Evolutionary conservation across 2,329 filamentous ascomycete genomes (phyloP).

Genomic region (Huntiella decipiens): DNA sequence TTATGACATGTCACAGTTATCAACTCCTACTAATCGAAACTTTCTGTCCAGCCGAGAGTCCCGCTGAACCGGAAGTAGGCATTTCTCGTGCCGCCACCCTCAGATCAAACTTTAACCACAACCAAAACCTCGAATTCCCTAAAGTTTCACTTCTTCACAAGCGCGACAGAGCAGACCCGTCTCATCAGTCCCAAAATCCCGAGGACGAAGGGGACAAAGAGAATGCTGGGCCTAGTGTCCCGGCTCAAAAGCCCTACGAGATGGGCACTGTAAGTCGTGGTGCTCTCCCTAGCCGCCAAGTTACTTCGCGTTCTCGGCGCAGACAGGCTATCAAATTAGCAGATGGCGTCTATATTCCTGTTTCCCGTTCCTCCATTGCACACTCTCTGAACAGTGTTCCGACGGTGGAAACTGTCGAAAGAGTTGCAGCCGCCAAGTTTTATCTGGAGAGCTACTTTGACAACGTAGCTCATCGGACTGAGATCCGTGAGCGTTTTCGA

Average conservation of each 20-base stretch:
- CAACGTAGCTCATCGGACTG: conserved; percentile 35
- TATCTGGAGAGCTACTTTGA: conserved; percentile 76
- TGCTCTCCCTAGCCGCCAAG: background rate
- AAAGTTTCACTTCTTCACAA: background rate
- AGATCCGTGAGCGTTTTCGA: conserved; percentile 16
- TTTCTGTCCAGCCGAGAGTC: background rate
- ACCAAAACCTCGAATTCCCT: background rate
- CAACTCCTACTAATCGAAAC: background rate
- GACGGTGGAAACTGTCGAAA: conserved; percentile 47
- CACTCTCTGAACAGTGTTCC: conserved; percentile 13
- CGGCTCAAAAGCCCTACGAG: background rate
- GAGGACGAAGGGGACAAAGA: background rate
- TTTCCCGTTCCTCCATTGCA: background rate
- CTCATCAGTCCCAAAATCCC: background rate
- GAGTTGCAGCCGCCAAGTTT: conserved; percentile 61
- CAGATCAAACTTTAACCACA: background rate
- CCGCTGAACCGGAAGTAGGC: background rate
- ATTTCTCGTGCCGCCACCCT: background rate
- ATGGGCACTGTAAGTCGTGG: background rate
- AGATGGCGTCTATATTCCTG: background rate
- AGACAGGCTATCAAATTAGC: background rate
- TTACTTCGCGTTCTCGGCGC: background rate
- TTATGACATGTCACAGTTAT: background rate
- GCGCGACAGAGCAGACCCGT: background rate
- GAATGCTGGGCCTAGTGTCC: background rate